These are phyloP conservation scores for Phlegmacium glaucopus DNA, from an alignment of 768 basidiomycete species.

Conservation along the genomic window DNA sequence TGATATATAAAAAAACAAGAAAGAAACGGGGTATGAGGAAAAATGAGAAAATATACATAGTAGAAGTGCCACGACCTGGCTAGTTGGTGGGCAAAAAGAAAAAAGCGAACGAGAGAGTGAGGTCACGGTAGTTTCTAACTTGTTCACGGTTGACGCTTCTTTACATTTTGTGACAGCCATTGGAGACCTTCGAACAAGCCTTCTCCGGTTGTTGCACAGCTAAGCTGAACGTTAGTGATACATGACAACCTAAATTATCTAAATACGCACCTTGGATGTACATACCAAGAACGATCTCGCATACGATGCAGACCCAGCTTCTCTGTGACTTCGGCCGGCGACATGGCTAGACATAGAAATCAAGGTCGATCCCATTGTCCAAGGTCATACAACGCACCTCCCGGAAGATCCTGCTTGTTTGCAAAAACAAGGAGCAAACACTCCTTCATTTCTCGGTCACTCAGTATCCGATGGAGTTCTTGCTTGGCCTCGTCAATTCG, in stretches of 20 bases:
- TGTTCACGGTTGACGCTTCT: conserved; percentile 77
- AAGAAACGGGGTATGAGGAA: conserved; percentile 31
- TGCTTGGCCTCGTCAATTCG: conserved; percentile 95
- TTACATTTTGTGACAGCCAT: conserved; percentile 97
- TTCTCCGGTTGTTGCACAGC: conserved; percentile 95
- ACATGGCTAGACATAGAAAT: conserved; percentile 69
- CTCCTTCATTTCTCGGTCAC: conserved; percentile 98
- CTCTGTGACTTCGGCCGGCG: conserved; percentile 98
- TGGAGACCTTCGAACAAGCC: conserved; percentile 96
- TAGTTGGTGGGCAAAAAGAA: conserved; percentile 9
- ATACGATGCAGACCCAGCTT: conserved; percentile 93
- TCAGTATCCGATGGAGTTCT: conserved; percentile 93
- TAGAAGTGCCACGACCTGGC: conserved; percentile 12
- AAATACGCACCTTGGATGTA: conserved; percentile 84
- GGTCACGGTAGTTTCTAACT: not conserved
- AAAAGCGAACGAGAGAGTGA: conserved; percentile 6
- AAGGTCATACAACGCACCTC: conserved; percentile 54
- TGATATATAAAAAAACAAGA: conserved; percentile 13
- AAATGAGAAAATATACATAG: conserved; percentile 15
- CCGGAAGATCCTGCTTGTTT: conserved; percentile 98
- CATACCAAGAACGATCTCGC: conserved; percentile 98
- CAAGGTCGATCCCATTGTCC: conserved; percentile 1
- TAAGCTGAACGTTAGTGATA: conserved; percentile 25
- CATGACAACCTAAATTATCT: not conserved
- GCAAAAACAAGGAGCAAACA: conserved; percentile 97